Percentiles rank a stretch among this genome's conserved stretches.
phyloP scores from a whole-genome alignment of 1,284 basidiomycete species.

The Chalciporus sp. region DNA sequence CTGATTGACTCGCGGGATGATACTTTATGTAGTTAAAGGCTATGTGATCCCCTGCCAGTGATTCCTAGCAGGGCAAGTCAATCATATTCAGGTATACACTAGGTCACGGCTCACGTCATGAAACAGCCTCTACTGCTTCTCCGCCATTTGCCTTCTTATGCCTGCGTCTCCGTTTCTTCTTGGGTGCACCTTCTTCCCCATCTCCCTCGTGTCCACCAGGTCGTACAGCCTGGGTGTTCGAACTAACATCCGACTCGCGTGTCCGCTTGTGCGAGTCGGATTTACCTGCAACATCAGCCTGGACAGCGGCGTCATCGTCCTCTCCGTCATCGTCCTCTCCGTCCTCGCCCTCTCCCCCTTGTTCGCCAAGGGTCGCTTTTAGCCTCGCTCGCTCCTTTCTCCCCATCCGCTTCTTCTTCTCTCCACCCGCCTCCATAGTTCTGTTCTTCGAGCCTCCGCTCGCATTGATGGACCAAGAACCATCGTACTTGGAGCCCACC shows the following conservation, averaged over 20 bases:
- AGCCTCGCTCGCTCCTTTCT: conserved; percentile 73
- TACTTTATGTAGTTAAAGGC: too few species aligned
- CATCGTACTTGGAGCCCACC: conserved; percentile 19
- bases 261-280: conserved; percentile 23
- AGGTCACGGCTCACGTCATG: conserved; percentile 4
- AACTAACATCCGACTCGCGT: conserved; percentile 6
- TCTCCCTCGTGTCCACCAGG: not conserved
- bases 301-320: not conserved
- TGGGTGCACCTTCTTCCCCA: conserved; percentile 13
- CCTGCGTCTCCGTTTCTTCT: conserved; percentile 41
- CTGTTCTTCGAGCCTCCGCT: conserved; percentile 12
- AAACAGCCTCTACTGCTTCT: not conserved
- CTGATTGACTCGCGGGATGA: too few species aligned
- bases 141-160: conserved; percentile 33
- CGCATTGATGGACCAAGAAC: conserved; percentile 17
- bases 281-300: not conserved
- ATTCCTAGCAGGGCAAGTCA: too few species aligned
- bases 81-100: too few species aligned
- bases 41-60: too few species aligned
- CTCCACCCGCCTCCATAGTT: conserved; percentile 19
- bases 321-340: not conserved
- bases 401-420: conserved; percentile 69
- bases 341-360: conserved; percentile 7
- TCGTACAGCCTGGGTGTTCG: not conserved
- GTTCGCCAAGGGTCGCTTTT: conserved; percentile 34